These are phyloP conservation scores for Draba incana DNA, from an alignment of 345 rosid genomes.

Conservation along the genomic window DNA sequence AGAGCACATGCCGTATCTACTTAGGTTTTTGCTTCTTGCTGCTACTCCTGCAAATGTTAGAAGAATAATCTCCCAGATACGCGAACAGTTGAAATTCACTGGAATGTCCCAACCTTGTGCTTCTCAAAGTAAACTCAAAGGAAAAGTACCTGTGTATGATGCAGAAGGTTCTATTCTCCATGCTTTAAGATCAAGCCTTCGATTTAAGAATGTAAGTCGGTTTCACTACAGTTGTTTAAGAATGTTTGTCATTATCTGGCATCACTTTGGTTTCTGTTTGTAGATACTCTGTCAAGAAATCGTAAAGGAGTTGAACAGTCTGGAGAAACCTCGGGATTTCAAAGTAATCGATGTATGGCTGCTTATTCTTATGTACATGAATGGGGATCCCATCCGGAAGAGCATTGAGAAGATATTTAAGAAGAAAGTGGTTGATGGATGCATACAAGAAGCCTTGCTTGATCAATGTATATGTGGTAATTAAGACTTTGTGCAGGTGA, in stretches of 20 bases:
- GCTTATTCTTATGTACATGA: constrained; percentile 65
- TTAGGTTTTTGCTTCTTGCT: constrained; percentile 76
- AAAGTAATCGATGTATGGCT: constrained; percentile 84
- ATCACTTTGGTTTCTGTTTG: constrained; percentile 19
- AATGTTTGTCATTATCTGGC: constrained; percentile 17
- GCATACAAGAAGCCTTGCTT: constrained; percentile 63
- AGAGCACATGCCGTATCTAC: constrained; percentile 74
- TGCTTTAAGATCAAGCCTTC: constrained; percentile 76
- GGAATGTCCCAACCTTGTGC: constrained; percentile 52
- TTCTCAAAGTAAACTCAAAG: constrained; percentile 62
- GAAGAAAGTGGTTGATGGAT: constrained; percentile 72
- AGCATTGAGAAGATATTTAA: constrained; percentile 62
- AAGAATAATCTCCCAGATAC: constrained; percentile 71
- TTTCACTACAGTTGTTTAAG: constrained; percentile 9
- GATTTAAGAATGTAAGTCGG: constrained; percentile 71
- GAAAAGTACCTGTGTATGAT: constrained; percentile 53
- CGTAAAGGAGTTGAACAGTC: constrained; percentile 64
- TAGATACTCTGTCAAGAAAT: constrained; percentile 84
- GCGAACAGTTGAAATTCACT: constrained; percentile 67
- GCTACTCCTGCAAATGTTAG: constrained; percentile 68
- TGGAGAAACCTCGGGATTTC: constrained; percentile 71
- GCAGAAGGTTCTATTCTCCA: constrained; percentile 72
- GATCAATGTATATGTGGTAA: constrained; percentile 75
- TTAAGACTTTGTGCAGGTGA: constrained; percentile 70
- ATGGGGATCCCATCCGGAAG: constrained; percentile 62